These are phyloP conservation scores for Diddensiella transvaalensis DNA, from an alignment of 805 yeast species.

Conservation along the genomic window DNA sequence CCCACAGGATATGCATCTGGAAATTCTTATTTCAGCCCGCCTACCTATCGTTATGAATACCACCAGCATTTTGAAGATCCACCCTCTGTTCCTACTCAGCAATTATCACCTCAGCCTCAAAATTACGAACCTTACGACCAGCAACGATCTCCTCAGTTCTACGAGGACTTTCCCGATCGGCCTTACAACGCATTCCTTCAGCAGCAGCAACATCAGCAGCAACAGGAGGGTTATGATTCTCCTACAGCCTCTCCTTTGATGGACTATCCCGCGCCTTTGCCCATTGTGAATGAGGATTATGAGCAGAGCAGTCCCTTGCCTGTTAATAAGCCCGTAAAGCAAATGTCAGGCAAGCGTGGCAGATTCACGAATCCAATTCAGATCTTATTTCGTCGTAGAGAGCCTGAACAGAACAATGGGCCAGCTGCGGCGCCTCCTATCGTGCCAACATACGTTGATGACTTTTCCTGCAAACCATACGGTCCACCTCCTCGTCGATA, in stretches of 20 bases:
- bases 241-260: background rate
- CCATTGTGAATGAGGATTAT: background rate
- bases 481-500: slow-evolving; percentile 24
- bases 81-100: background rate
- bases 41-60: background rate
- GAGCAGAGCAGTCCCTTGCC: background rate
- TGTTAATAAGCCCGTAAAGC: background rate
- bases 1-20: background rate
- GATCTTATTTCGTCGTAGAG: slow-evolving; percentile 13
- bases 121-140: background rate
- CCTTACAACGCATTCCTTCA: too few relatives aligned
- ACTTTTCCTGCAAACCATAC: slow-evolving; percentile 22
- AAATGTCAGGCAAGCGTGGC: slow-evolving; percentile 6
- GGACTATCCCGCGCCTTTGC: background rate
- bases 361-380: slow-evolving; percentile 13
- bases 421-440: slow-evolving; percentile 8
- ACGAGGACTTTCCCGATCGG: background rate
- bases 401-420: slow-evolving; percentile 8
- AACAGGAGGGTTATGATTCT: background rate
- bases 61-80: background rate
- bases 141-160: background rate
- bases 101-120: background rate
- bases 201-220: too few relatives aligned
- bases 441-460: slow-evolving; percentile 17
- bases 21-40: background rate